These are phyloP conservation scores for Murraya paniculata DNA, from an alignment of 345 rosid species.

Conservation along the genomic window DNA sequence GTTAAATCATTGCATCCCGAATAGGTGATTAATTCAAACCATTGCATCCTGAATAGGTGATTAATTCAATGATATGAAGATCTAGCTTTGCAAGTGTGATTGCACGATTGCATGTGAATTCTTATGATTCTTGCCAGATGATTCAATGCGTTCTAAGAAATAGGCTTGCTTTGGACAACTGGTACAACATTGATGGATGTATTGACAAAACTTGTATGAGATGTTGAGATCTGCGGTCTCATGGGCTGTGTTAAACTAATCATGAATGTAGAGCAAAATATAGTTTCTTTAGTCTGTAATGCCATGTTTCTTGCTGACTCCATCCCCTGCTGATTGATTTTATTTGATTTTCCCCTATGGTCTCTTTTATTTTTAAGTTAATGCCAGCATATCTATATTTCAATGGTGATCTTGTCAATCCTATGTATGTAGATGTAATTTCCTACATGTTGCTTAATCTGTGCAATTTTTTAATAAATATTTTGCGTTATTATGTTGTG, in stretches of 20 bases:
- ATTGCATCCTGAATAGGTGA: neutral
- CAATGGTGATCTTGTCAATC: neutral
- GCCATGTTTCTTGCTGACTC: neutral
- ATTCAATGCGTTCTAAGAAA: neutral
- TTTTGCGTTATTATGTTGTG: neutral
- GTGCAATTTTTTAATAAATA: neutral
- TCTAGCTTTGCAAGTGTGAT: neutral
- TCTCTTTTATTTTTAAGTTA: neutral
- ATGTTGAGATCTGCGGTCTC: neutral
- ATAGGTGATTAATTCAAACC: neutral
- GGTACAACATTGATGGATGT: neutral
- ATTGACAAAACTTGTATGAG: neutral
- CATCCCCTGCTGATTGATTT: neutral
- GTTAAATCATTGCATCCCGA: neutral
- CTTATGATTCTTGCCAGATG: slow-evolving; percentile 1
- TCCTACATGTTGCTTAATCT: neutral
- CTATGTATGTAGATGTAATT: neutral
- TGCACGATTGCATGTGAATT: neutral
- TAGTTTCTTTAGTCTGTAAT: neutral
- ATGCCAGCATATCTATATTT: neutral
- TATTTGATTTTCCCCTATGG: neutral
- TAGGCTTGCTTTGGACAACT: neutral
- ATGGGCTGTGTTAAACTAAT: neutral
- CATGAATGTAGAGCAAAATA: neutral
- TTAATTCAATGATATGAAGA: neutral